Evolutionary conservation across 257 asterid species (phyloP), one percentile per base, ranked within the genome.

Genomic region (Nicotiana benthamiana): DNA sequence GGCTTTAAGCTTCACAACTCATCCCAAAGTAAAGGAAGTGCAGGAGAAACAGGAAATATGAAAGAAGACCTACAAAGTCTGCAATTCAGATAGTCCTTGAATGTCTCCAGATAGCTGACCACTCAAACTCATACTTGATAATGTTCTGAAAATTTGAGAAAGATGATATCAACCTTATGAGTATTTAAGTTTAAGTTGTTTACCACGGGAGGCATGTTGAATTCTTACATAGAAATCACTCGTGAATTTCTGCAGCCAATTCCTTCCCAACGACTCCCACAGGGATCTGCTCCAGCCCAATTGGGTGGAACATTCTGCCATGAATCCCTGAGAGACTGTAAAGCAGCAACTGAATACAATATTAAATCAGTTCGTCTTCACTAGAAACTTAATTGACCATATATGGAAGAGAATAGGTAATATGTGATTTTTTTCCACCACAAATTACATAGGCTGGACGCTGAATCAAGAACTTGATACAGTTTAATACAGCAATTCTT

Each of bases 31-130:
- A 72, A 52, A 48, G 32, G 36, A 28, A 36, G 1, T 9, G 22
- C 48, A 66, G 46, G 12, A 40, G 36, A 75, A 17, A 52, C 22
- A 34, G 30, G 61, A 67, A 64, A 68, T 0, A 60, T 17, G 56
- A 76, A n/a, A 48, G 77, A 84, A 76, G 83, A 82, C 97, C 60
- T 88, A 96, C 99, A 94, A 83, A 82, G 74, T 96, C 87, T 83
- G 91, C 92, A 96, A 83, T 80, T 87, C 93, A 3, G 97, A 56
- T 77, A 96, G 80, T 27, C 65, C 85, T 30, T 62, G 53, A 77
- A 96, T 90, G 86, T 94, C 97, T 75, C 97, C 87, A 63, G 97
- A 78, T 66, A 96, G 90, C 80, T 36, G 74, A 30, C 99, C 99
- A 1, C 82, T 85, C 86, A 96, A 24, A 76, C 83, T 75, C 51